phyloP scores from a whole-genome alignment of 768 basidiomycete species.

The Lentinula aciculospora region DNA sequence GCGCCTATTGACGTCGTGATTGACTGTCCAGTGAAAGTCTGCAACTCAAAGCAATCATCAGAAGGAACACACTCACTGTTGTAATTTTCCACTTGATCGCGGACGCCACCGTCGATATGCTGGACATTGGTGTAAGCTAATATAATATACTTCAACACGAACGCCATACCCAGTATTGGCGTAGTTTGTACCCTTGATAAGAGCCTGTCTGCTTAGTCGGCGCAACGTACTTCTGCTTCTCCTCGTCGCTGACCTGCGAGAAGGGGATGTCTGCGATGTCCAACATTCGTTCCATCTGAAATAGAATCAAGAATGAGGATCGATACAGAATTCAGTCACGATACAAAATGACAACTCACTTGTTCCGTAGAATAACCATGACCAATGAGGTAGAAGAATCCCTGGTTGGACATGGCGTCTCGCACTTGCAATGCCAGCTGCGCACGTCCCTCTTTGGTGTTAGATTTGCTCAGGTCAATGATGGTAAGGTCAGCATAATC shows the following conservation, averaged over 20 bases:
- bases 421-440: slow-evolving; percentile 25
- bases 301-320: not conserved
- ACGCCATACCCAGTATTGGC: slow-evolving; percentile 39
- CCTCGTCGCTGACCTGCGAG: slow-evolving; percentile 30
- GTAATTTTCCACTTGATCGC: slow-evolving; percentile 41
- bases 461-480: slow-evolving; percentile 28
- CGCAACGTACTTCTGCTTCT: slow-evolving; percentile 34
- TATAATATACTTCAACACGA: not conserved
- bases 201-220: slow-evolving; percentile 37
- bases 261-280: slow-evolving; percentile 43
- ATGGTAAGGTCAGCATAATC: slow-evolving; percentile 34
- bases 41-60: too few relatives aligned
- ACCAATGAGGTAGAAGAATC: slow-evolving; percentile 46
- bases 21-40: slow-evolving; percentile 23
- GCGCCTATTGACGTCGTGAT: slow-evolving; percentile 25
- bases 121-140: slow-evolving; percentile 9
- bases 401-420: slow-evolving; percentile 25
- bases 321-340: not conserved
- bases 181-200: slow-evolving; percentile 49
- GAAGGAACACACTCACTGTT: slow-evolving; percentile 16
- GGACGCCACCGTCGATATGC: slow-evolving; percentile 35
- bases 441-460: slow-evolving; percentile 21
- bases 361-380: slow-evolving; percentile 39
- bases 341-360: too few relatives aligned
- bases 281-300: slow-evolving; percentile 38